phyloP scores from a whole-genome alignment of 2,329 filamentous ascomycete species.

The Aquanectria penicillioides region DNA sequence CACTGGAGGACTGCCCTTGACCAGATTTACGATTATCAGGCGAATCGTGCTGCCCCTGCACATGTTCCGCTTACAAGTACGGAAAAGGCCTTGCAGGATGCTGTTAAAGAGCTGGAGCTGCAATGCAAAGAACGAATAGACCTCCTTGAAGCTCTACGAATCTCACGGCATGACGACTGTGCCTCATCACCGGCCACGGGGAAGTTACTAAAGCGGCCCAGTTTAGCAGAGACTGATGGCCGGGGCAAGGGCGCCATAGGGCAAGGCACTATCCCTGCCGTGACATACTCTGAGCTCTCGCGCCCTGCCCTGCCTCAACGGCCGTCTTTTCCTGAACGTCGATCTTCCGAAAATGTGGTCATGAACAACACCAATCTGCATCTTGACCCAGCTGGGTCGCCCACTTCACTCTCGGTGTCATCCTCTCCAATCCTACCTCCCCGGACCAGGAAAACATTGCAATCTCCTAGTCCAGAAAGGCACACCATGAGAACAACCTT shows the following conservation, averaged over 20 bases:
- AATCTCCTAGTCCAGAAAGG: constrained; percentile 68
- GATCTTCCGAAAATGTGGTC: constrained; percentile 60
- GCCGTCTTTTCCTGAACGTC: constrained; percentile 63
- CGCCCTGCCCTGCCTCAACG: constrained; percentile 70
- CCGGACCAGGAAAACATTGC: constrained; percentile 51
- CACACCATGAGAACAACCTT: constrained; percentile 71
- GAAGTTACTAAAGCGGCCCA: constrained; percentile 36
- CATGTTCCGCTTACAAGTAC: constrained; percentile 81
- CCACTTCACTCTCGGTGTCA: constrained; percentile 42
- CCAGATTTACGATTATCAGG: constrained; percentile 87
- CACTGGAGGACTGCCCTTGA: constrained; percentile 91
- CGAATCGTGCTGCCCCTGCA: constrained; percentile 75
- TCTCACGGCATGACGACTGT: constrained; percentile 62
- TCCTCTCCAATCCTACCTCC: constrained; percentile 42
- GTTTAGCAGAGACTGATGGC: constrained; percentile 30
- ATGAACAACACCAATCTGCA: constrained; percentile 45
- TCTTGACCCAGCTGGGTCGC: constrained; percentile 23
- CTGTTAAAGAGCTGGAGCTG: constrained; percentile 82
- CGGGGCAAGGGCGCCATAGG: constrained; percentile 73
- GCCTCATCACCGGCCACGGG: constrained; percentile 28
- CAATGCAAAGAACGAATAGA: constrained; percentile 96
- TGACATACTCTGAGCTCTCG: constrained; percentile 84
- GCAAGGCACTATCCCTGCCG: constrained; percentile 81
- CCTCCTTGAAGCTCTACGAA: constrained; percentile 81
- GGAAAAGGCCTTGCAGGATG: constrained; percentile 83